phyloP scores from a whole-genome alignment of 2,329 filamentous ascomycete genomes.

The Penicillium oxalicum region DNA sequence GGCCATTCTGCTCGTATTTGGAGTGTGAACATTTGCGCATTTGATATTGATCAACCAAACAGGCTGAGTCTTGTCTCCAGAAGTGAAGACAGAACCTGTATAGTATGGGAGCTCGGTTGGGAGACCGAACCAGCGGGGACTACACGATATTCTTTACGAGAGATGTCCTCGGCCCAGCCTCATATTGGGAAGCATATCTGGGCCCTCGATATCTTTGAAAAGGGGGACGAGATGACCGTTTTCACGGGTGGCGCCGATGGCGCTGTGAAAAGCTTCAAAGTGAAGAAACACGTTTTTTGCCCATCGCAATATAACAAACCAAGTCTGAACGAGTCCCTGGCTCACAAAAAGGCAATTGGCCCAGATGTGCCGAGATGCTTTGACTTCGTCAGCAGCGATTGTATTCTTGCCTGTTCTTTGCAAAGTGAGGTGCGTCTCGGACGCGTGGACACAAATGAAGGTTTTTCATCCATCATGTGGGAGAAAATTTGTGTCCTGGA shows the following conservation, averaged over 20 bases:
- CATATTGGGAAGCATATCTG: slow-evolving; percentile 90
- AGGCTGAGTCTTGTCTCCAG: slow-evolving; percentile 62
- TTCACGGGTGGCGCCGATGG: slow-evolving; percentile 85
- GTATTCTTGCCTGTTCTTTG: slow-evolving; percentile 27
- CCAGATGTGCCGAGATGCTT: slow-evolving; percentile 25
- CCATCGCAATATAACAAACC: background rate
- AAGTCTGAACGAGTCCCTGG: background rate
- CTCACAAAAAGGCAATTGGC: background rate
- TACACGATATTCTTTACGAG: slow-evolving; percentile 20
- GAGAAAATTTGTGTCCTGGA: slow-evolving; percentile 25
- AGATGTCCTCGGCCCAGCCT: slow-evolving; percentile 53
- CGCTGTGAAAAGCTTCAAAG: slow-evolving; percentile 41
- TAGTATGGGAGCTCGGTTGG: slow-evolving; percentile 62
- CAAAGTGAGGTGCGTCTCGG: slow-evolving; percentile 31
- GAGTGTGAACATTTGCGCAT: slow-evolving; percentile 63
- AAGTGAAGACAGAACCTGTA: slow-evolving; percentile 75
- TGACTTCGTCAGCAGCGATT: slow-evolving; percentile 30
- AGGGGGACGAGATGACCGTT: slow-evolving; percentile 39
- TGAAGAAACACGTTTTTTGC: slow-evolving; percentile 10
- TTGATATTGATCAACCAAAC: slow-evolving; percentile 16
- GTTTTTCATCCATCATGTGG: slow-evolving; percentile 18
- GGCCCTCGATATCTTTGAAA: slow-evolving; percentile 52
- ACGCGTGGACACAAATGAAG: slow-evolving; percentile 4
- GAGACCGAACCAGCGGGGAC: slow-evolving; percentile 9
- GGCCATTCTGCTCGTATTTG: slow-evolving; percentile 87